Percentiles rank a stretch among this genome's conserved stretches.
Evolutionary conservation across 768 basidiomycete species (phyloP).

Genomic region (Cubamyces lactineus): DNA sequence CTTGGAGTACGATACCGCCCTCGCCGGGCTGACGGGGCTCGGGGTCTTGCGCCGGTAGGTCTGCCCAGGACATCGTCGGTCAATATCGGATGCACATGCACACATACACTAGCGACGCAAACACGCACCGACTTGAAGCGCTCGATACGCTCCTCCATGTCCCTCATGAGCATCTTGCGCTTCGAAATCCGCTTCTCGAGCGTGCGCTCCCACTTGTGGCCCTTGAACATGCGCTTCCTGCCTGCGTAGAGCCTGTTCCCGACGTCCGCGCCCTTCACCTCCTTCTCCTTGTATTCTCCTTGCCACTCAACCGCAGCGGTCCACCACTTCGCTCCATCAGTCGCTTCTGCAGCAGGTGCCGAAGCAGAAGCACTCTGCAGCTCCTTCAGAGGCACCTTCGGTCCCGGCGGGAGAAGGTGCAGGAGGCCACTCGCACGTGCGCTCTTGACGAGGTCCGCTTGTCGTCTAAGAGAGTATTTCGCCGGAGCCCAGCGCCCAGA

Average conservation of each 20-base stretch:
- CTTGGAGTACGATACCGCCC: slow-evolving; percentile 27
- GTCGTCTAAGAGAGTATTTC: slow-evolving; percentile 72
- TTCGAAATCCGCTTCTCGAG: slow-evolving; percentile 50
- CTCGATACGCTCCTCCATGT: slow-evolving; percentile 68
- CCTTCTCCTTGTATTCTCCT: slow-evolving; percentile 36
- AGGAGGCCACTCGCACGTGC: slow-evolving; percentile 58
- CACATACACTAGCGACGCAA: neutral
- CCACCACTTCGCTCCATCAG: slow-evolving; percentile 17
- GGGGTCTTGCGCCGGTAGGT: slow-evolving; percentile 26
- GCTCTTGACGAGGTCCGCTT: slow-evolving; percentile 77
- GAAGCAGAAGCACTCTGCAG: slow-evolving; percentile 28
- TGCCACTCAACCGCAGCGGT: slow-evolving; percentile 29
- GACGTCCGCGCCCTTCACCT: slow-evolving; percentile 49
- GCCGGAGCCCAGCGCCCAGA: slow-evolving; percentile 71
- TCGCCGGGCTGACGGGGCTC: slow-evolving; percentile 25
- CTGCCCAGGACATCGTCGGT: slow-evolving; percentile 2
- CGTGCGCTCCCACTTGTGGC: slow-evolving; percentile 82
- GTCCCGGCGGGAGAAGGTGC: slow-evolving; percentile 69
- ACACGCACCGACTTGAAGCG: slow-evolving; percentile 62
- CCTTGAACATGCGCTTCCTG: slow-evolving; percentile 90
- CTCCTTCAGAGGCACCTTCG: slow-evolving; percentile 48
- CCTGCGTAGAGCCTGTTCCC: slow-evolving; percentile 72
- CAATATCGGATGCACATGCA: neutral
- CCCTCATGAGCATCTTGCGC: slow-evolving; percentile 61
- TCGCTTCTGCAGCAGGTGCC: neutral